A percentile compares a stretch with the other conserved stretches of the same genome.
These are phyloP conservation scores for Auricularia heimuer DNA, from an alignment of 768 basidiomycete species.

Conservation along the genomic window DNA sequence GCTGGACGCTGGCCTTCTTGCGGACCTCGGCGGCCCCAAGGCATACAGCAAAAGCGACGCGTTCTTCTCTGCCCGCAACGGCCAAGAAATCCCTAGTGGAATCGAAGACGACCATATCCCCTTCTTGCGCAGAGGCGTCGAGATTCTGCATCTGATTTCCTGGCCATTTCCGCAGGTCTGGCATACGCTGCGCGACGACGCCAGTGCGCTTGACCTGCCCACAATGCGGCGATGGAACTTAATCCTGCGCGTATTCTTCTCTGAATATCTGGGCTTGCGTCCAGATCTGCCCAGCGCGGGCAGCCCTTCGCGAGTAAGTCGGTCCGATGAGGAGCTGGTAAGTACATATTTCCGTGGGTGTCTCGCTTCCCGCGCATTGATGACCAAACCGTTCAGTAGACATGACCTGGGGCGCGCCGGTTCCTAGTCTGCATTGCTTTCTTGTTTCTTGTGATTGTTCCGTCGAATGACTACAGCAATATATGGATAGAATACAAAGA, in stretches of 20 bases:
- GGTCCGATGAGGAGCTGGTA: neutral
- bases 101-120: conserved; percentile 94
- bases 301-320: neutral
- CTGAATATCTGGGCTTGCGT: conserved; percentile 75
- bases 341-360: neutral
- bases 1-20: conserved; percentile 52
- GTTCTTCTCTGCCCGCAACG: conserved; percentile 53
- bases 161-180: conserved; percentile 84
- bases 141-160: conserved; percentile 81
- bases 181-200: conserved; percentile 81
- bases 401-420: neutral
- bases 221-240: conserved; percentile 88
- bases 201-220: conserved; percentile 68
- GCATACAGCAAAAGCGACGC: conserved; percentile 34
- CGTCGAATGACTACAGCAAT: neutral
- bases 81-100: conserved; percentile 31
- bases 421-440: neutral
- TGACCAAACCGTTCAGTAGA: neutral
- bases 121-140: conserved; percentile 75
- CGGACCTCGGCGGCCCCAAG: conserved; percentile 32
- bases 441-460: too few relatives aligned
- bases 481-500: neutral
- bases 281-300: conserved; percentile 23
- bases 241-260: conserved; percentile 75
- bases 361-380: neutral